Evolutionary conservation across 345 rosid species (phyloP).

Genomic region (Eucalyptus sp.): DNA sequence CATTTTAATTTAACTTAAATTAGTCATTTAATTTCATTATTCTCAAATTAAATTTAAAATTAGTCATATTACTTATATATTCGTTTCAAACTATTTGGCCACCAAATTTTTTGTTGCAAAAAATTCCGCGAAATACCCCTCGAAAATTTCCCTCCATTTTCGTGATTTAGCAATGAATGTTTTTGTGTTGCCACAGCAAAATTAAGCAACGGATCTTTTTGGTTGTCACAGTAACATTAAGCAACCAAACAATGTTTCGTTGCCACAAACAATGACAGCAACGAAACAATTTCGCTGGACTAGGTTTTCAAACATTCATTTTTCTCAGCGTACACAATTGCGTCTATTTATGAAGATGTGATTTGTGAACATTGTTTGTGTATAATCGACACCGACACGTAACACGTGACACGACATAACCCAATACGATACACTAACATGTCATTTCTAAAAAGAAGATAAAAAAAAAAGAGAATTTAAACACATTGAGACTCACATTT

Average conservation of each 20-base stretch:
- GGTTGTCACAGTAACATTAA: background rate
- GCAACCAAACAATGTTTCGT: background rate
- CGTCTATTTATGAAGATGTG: background rate
- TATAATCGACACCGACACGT: fast-evolving
- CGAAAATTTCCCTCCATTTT: background rate
- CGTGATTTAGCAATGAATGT: background rate
- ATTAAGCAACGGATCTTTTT: background rate
- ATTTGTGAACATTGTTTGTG: fast-evolving
- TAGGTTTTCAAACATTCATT: background rate
- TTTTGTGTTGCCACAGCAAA: background rate
- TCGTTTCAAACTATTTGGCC: background rate
- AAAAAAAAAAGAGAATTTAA: too few relatives aligned
- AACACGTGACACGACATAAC: fast-evolving
- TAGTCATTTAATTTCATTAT: background rate
- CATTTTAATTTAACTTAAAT: background rate
- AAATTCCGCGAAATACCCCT: background rate
- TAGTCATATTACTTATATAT: background rate
- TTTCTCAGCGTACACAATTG: fast-evolving
- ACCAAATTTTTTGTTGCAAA: background rate
- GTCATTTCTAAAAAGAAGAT: fast-evolving
- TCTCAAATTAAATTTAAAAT: background rate
- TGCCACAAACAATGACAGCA: background rate
- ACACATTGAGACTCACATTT: too few relatives aligned
- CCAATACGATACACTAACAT: too few relatives aligned
- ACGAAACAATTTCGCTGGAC: background rate